Evolutionary conservation across 2,329 filamentous ascomycete species (phyloP).

Genomic region (Beauveria australis): DNA sequence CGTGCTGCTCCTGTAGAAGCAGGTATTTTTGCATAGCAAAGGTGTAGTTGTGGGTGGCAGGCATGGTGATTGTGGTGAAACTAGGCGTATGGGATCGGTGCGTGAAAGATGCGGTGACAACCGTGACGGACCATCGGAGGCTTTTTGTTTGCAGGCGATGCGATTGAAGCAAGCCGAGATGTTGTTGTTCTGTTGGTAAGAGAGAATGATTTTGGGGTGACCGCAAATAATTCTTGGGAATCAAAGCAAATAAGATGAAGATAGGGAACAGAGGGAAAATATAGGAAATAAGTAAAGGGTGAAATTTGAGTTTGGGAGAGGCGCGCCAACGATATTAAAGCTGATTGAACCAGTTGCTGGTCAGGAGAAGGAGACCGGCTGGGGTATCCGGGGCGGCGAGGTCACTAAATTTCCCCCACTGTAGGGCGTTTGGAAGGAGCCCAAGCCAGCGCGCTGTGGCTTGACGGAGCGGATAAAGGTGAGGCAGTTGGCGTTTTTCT

Average conservation of each 20-base stretch:
- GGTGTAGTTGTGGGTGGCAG: slow-evolving; percentile 28
- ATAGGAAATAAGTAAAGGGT: background rate
- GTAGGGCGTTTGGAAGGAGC: background rate
- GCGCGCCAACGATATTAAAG: slow-evolving; percentile 5
- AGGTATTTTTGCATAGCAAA: slow-evolving; percentile 48
- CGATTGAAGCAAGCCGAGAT: background rate
- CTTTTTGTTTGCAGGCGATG: background rate
- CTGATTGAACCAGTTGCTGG: background rate
- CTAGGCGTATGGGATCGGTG: slow-evolving; percentile 15
- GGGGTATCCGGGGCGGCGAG: background rate
- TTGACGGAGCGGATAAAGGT: background rate
- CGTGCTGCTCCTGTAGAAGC: slow-evolving; percentile 45
- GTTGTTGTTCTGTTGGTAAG: background rate
- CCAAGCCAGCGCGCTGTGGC: background rate
- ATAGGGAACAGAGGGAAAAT: background rate
- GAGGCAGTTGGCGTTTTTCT: background rate
- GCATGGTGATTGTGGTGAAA: slow-evolving; percentile 19
- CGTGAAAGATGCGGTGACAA: slow-evolving; percentile 19
- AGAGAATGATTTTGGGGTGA: background rate
- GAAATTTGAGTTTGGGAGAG: slow-evolving; percentile 1
- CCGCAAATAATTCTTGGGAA: background rate
- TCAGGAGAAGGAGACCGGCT: background rate
- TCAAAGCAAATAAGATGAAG: background rate
- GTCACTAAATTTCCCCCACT: background rate
- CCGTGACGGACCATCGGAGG: slow-evolving; percentile 27